phyloP scores from a whole-genome alignment of 2,329 filamentous ascomycete species.

The Coniochaeta prunicola region DNA sequence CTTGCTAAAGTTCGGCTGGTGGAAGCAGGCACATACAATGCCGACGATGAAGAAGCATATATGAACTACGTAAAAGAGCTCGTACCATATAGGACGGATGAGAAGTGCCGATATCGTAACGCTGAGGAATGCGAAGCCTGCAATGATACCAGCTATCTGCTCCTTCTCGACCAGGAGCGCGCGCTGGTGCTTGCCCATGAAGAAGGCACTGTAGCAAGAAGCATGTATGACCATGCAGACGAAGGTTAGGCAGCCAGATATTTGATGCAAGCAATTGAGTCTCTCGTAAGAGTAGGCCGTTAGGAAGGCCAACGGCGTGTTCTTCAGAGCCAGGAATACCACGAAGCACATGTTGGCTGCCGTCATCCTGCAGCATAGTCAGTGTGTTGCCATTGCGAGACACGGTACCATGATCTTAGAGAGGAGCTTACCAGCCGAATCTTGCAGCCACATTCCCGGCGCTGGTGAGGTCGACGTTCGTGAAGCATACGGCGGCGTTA shows the following conservation, averaged over 20 bases:
- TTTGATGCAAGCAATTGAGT: conserved; percentile 49
- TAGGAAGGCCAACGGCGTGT: conserved; percentile 48
- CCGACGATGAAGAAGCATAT: conserved; percentile 40
- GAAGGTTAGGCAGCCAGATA: conserved; percentile 43
- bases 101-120: conserved; percentile 34
- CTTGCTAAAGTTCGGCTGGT: conserved; percentile 38
- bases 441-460: conserved; percentile 16
- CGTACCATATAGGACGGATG: conserved; percentile 42
- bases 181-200: conserved; percentile 21
- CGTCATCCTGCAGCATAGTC: conserved; percentile 16
- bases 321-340: conserved; percentile 48
- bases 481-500: conserved; percentile 20
- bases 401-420: background rate
- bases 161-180: conserved; percentile 24
- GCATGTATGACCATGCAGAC: conserved; percentile 37
- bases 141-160: conserved; percentile 41
- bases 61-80: conserved; percentile 48
- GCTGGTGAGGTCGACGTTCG: conserved; percentile 17
- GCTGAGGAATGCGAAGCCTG: conserved; percentile 37
- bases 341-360: conserved; percentile 40
- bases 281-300: conserved; percentile 50
- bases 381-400: background rate
- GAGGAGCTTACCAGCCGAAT: conserved; percentile 22
- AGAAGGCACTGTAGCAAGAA: conserved; percentile 33
- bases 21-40: conserved; percentile 40